phyloP scores from a whole-genome alignment of 1,284 basidiomycete genomes.

The Sphagnurus paluster region DNA sequence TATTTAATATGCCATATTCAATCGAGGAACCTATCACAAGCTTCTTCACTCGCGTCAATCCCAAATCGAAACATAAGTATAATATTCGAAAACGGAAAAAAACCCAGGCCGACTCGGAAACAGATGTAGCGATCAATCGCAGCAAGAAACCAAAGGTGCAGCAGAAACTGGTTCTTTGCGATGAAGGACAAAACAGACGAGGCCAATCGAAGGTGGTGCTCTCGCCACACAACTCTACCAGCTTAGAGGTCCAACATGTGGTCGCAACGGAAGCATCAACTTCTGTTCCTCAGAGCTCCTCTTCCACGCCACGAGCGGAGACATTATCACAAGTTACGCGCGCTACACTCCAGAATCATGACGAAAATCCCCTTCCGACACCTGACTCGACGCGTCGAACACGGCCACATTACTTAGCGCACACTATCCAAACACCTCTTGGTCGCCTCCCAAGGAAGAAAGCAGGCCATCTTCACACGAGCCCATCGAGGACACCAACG shows the following conservation, averaged over 20 bases:
- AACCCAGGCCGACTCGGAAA: slow-evolving; percentile 7
- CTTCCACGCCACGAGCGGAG: slow-evolving; percentile 10
- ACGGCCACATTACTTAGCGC: not conserved
- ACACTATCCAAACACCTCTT: slow-evolving; percentile 10
- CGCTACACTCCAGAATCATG: not conserved
- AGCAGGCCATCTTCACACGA: not conserved
- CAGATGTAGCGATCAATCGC: not conserved
- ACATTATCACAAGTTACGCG: slow-evolving; percentile 7
- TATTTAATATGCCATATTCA: slow-evolving; percentile 23
- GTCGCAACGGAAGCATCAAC: slow-evolving; percentile 2
- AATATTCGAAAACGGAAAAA: slow-evolving; percentile 19
- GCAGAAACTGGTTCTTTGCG: slow-evolving; percentile 9
- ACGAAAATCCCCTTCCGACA: slow-evolving; percentile 6
- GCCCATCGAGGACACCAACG: not conserved
- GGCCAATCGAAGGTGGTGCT: not conserved
- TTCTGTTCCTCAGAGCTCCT: slow-evolving; percentile 7
- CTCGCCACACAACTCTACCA: not conserved
- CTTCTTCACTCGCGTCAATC: slow-evolving; percentile 26
- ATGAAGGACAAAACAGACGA: slow-evolving; percentile 1
- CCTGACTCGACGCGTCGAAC: slow-evolving; percentile 3
- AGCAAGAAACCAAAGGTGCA: slow-evolving; percentile 17
- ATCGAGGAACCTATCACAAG: slow-evolving; percentile 31
- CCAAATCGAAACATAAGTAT: slow-evolving; percentile 10
- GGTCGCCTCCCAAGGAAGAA: slow-evolving; percentile 7
- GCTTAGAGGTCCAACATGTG: not conserved